Evolutionary conservation across 2,329 filamentous ascomycete genomes (phyloP), one percentile per base, ranked within the genome.

Genomic region (Monosporascus sp.): DNA sequence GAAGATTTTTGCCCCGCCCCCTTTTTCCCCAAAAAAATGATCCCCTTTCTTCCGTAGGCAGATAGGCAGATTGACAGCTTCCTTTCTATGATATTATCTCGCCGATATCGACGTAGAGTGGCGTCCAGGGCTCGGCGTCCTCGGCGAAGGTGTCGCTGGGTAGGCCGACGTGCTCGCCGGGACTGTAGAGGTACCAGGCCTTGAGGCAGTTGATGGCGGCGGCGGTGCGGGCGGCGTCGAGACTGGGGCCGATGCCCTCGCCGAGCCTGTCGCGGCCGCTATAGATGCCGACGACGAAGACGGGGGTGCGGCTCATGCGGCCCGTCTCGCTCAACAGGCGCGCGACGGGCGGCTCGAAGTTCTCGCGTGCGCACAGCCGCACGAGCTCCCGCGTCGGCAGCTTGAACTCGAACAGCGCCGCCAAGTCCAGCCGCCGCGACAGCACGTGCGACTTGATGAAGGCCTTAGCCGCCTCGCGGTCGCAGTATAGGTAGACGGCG

Each of bases 101-200:
- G 51, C 87, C 87, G 57, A 86, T 78, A 68, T 90, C 87, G 58
- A 90, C 80, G 62, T 89, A 77, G 50, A 79, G 81, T 2, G 86
- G 82, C 71, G 80, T 81, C 86, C 86, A 90, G 5, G 80, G 76
- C 63, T 74, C 74, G 44, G 83, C 82, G 47, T 76, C 79, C 58
- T 82, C 76, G 51, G 79, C 76, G 60, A 88, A 78, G 75, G 82
- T 87, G 58, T 89, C 85, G 67, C 87, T 89, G 24, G 87, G 87
- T 56, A 90, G 77, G 54, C 80, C 78, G 49, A 84, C 80, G 58
- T 82, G 74, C 61, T 77, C 74, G 52, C 80, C 77, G 27, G 94
- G 93, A 69, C 86, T 92, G 76, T 99, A 99, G 50, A 99, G 77
- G 72, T 99, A 99, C 94, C 94, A 99, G 6, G 87, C 80, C 78